Conservation (phyloP, 2,329 filamentous ascomycete species). For the Xylariaceae sp. region DNA sequence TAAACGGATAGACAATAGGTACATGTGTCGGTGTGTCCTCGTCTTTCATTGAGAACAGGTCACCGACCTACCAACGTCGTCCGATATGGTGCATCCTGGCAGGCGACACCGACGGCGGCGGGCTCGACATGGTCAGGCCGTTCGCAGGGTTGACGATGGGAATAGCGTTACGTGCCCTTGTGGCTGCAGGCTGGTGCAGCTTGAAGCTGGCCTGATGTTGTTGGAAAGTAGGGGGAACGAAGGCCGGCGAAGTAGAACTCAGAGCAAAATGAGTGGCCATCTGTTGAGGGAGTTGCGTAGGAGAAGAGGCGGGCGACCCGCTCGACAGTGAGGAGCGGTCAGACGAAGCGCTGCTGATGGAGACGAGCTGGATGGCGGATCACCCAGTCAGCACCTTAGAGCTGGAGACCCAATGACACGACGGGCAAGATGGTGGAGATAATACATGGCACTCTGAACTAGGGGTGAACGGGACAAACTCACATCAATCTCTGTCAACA, state of each 20-base stretch:
- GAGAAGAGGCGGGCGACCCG: conserved; percentile 87
- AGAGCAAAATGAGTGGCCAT: conserved; percentile 73
- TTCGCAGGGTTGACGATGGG: conserved; percentile 96
- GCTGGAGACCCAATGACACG: background rate
- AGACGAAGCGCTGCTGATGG: conserved; percentile 82
- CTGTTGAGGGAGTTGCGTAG: conserved; percentile 80
- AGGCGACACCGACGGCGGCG: conserved; percentile 68
- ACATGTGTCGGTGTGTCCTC: conserved; percentile 32
- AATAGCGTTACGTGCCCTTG: conserved; percentile 88
- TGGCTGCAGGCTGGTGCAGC: conserved; percentile 84
- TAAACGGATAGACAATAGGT: conserved; percentile 34
- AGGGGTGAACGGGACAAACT: conserved; percentile 36
- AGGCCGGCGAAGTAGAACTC: conserved; percentile 62
- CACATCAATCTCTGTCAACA: conserved; percentile 93
- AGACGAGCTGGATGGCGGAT: conserved; percentile 64
- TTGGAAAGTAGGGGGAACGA: conserved; percentile 62
- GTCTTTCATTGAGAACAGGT: conserved; percentile 36
- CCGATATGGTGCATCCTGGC: conserved; percentile 56
- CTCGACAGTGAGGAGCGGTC: conserved; percentile 94
- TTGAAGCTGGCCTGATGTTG: conserved; percentile 66
- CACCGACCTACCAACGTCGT: conserved; percentile 50
- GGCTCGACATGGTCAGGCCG: conserved; percentile 81
- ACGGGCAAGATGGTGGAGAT: background rate
- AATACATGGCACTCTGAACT: background rate
- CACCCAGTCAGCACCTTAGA: conserved; percentile 12